phyloP scores from a whole-genome alignment of 768 basidiomycete species.

The Boletus rubroflammeus region DNA sequence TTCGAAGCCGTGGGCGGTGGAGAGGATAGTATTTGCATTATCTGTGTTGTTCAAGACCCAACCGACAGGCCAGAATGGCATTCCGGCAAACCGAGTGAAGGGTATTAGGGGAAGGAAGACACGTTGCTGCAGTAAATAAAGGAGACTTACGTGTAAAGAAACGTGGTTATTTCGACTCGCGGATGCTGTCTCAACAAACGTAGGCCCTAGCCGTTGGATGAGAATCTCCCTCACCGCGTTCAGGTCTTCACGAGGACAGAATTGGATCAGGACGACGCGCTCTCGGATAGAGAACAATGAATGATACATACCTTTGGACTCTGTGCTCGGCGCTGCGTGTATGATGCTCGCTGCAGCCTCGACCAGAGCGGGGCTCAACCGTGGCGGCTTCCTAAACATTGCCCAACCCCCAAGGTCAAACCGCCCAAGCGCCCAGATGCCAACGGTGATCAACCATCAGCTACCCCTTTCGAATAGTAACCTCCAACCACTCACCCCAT shows the following conservation, averaged over 20 bases:
- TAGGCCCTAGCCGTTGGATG: conserved; percentile 51
- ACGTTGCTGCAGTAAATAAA: background rate
- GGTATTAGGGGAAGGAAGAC: background rate
- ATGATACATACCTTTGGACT: conserved; percentile 50
- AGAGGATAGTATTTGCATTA: conserved; percentile 49
- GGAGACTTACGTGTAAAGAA: conserved; percentile 42
- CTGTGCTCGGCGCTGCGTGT: conserved; percentile 51
- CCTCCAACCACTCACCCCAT: conserved; percentile 29
- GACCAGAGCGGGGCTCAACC: conserved; percentile 47
- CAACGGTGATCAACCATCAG: conserved; percentile 9
- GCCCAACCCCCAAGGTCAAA: background rate
- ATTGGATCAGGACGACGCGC: background rate
- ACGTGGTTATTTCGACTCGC: conserved; percentile 52
- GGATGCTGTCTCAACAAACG: conserved; percentile 52
- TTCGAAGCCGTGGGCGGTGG: conserved; percentile 53
- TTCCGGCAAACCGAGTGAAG: background rate
- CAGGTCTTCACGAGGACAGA: conserved; percentile 45
- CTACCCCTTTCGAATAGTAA: background rate
- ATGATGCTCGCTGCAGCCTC: conserved; percentile 72
- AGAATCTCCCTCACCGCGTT: conserved; percentile 51
- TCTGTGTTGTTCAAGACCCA: conserved; percentile 28
- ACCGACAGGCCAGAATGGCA: background rate
- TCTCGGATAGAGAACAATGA: background rate
- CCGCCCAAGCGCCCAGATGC: conserved; percentile 1
- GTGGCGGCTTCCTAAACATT: conserved; percentile 28